Percentiles rank a stretch among this genome's conserved stretches.
Evolutionary conservation across 106 monocot species (phyloP).

Genomic region (Allium sativum): DNA sequence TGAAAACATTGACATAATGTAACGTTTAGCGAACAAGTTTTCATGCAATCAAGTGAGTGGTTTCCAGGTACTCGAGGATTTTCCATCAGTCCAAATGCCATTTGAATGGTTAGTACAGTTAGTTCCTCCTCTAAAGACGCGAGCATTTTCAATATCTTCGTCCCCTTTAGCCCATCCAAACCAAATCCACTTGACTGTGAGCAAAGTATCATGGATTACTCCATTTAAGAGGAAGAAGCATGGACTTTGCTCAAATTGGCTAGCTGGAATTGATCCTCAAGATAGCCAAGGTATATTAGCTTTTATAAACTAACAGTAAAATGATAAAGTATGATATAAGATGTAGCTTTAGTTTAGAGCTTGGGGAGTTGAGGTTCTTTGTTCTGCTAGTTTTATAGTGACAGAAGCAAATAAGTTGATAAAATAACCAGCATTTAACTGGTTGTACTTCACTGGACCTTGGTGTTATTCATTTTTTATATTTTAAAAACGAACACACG

Average conservation of each 20-base stretch:
- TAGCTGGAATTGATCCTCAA: constrained; percentile 60
- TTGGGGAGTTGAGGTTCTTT: not conserved
- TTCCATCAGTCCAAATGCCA: constrained; percentile 84
- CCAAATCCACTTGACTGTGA: constrained; percentile 84
- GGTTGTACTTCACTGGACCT: constrained; percentile 21
- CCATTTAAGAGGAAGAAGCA: constrained; percentile 68
- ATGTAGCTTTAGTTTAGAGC: not conserved
- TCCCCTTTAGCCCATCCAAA: constrained; percentile 71
- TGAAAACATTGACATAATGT: no score
- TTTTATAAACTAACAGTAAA: not conserved
- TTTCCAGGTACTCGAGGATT: constrained; percentile 80
- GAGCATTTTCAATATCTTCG: constrained; percentile 94
- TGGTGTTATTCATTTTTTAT: no score
- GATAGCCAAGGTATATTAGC: constrained; percentile 23
- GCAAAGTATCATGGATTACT: constrained; percentile 57
- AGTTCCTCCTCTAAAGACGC: constrained; percentile 71
- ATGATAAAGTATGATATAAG: not conserved
- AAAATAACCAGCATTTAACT: no score
- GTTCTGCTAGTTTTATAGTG: no score
- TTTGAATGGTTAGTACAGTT: constrained; percentile 93
- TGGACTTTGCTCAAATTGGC: constrained; percentile 88
- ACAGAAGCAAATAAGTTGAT: no score
- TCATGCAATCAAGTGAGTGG: no score
- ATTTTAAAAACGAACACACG: no score
- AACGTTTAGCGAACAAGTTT: no score